Evolutionary conservation across 192 early-diverging fungal genomes (phyloP), one percentile per base, ranked within the genome.

Genomic region (Kickxella alabastrina): DNA sequence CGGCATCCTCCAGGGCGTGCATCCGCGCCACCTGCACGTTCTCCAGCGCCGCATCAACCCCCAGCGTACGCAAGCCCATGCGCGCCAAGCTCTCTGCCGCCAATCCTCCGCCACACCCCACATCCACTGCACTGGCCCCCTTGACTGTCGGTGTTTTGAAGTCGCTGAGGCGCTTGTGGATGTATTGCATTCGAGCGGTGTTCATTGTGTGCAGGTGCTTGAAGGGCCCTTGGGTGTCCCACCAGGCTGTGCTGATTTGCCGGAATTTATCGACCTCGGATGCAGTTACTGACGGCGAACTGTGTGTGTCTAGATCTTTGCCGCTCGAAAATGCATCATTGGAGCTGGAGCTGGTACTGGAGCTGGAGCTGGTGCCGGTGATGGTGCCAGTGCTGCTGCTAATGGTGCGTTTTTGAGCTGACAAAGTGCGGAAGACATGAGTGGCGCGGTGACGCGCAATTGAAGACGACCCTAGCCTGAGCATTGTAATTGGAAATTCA

Each of bases 31-130:
- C 87, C 39, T 77, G 49, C 40, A 94, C 78, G 59, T 92, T 95
- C 48, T 93, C 89, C n/a, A 26, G 40, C 1, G 86, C 85, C 10
- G 95, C 95, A 65, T 98, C 95, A 36, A 88, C 77, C 14, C 91
- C 94, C 42, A 85, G 64, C 1, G 91, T 88, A 0, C 47, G 46
- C 6, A 80, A 80, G 4, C 91, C 92, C 32, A 95, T 48, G 25
- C 90, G 79, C n/a, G 84, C 86, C 46, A 95, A 54, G 0, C 89
- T 58, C 84, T 98, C 92, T 0, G 87, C 79, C 27, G 96, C 78
- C 25, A 98, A 56, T 5, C 95, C 95, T 25, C 93, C 95, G 21
- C 95, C 95, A 66, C 95, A 92, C 2, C 95, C 95, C 10, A 98
- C 85, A 71, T 98, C 95, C 9, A 95, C 63, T 29, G 91, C 81